These are phyloP conservation scores for Fraxinus sp. DNA, from an alignment of 305 asterid genomes.

Conservation along the genomic window DNA sequence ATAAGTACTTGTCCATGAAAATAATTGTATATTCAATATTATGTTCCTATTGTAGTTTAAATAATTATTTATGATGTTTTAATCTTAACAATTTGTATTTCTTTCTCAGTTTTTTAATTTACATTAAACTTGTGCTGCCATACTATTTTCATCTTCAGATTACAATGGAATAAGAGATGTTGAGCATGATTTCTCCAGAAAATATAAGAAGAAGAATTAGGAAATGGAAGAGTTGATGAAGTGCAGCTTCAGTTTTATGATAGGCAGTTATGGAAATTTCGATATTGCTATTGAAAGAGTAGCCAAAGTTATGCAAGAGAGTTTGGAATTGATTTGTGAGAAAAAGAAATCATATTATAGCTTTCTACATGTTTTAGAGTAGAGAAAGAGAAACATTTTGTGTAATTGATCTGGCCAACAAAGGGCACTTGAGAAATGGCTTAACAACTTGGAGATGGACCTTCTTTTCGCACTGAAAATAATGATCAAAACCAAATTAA, in stretches of 20 bases:
- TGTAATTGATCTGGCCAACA: slow-evolving; percentile 47
- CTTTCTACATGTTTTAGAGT: slow-evolving; percentile 49
- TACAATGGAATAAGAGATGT: slow-evolving; percentile 30
- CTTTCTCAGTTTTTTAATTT: neutral
- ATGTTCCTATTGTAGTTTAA: neutral
- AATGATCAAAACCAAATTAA: no score
- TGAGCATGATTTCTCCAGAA: slow-evolving; percentile 26
- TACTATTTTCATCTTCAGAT: slow-evolving; percentile 1
- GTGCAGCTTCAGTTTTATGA: slow-evolving; percentile 57
- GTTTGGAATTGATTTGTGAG: slow-evolving; percentile 79
- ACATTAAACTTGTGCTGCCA: neutral
- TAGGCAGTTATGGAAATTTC: slow-evolving; percentile 49
- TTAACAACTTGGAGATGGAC: neutral
- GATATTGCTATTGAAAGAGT: slow-evolving; percentile 75
- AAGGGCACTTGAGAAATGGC: neutral
- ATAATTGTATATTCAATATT: neutral
- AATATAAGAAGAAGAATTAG: neutral
- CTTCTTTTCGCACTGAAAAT: neutral
- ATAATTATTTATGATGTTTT: neutral
- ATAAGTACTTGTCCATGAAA: neutral
- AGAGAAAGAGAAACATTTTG: slow-evolving; percentile 25
- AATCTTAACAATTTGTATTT: neutral
- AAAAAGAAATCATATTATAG: slow-evolving; percentile 47
- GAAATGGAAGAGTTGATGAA: slow-evolving; percentile 21
- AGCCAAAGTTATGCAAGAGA: slow-evolving; percentile 70